Base-by-base conservation (phyloP, 768 basidiomycete genomes). In the Termitomyces sp. region DNA sequence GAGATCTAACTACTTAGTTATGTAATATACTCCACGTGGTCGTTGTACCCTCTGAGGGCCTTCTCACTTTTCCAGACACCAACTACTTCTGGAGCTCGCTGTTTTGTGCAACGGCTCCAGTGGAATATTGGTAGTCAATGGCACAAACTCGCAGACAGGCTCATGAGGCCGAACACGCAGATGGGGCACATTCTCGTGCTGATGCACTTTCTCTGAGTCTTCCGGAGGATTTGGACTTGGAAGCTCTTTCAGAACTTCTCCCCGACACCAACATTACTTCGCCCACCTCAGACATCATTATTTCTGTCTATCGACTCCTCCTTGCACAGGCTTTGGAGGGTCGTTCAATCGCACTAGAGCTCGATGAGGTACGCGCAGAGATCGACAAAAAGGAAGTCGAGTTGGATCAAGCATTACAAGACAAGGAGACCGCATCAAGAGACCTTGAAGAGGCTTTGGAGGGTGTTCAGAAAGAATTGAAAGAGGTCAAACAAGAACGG, bases 331-430 rank as follows among this genome's bases (percentile, higher is more conserved):
- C 77, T 6, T 66, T 74, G 1, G 83, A 84, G 56, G 67, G 82
- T 18, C 85, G 90, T 54, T 73, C 70, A 58, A 70, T 78, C 3
- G 79, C 82, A 50, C 75, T 82, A 53, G 86, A 90, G 59, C 70
- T 89, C 35, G 92, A 94, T 68, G 87, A 87, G 60, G 72, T 80
- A 58, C 83, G 78, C 44, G 90, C 90, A 3, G 84, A 85, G 48
- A 67, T 77, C 10, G 82, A 89, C 64, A 81, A 80, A 70, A 88
- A 87, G 69, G 90, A 92, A 55, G 76, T 94, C 2, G 92, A 94
- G 69, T 75, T 93, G 36, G 92, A 94, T 68, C 91, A 93, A 71
- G 85, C 89, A 6, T 69, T 92, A 36, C 88, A 92, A 64, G 91
- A 94, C 68, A 82, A 80, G 53, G 90, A 94, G 67, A 81, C 76